Base-by-base conservation (phyloP, 768 basidiomycete species). In the Panaeolus cyanescens region DNA sequence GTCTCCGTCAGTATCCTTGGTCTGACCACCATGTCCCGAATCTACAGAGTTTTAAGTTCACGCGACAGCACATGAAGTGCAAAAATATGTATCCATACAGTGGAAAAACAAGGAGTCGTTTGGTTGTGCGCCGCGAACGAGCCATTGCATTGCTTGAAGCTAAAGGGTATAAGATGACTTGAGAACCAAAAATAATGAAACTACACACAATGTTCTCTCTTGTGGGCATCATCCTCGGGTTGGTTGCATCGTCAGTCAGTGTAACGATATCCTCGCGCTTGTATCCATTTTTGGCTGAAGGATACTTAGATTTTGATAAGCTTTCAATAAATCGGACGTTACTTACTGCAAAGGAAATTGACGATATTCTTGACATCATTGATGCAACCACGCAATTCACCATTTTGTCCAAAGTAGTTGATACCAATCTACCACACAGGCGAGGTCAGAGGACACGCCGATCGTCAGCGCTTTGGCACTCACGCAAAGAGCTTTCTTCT, bases 21-120 rank as follows among this genome's bases (percentile, higher is more conserved):
- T 90, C 75, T 95, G 95, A 13, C 94, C 95, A 34, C 96, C 96
- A 65, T 99, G 96, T 13, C 96, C 96, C 5, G 95, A 96, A 72
- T 93, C 92, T 92, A 40, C 0, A 33, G 55, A 34, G 9, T 13
- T 54, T 22, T 58, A 55, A 57, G 22, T 61, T 40, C 56, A 22
- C 13, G 53, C 32, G 15, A 42, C 20, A 36, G 32, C 7, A 20
- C 10, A 28, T 13, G 1, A n/a, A 22, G 25, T 40, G 3, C 20
- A 28, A 32, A 4, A 53, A 42, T n/a, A 25, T 4, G 15, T 73
- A 85, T 59, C 61, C 45, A 50, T 50, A 91, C 92, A 96, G 65
- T 95, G 95, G 82, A 96, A 92, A 80, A 95, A 95, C 32, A 96
- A 78, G 3, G 95, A 88, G 67, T 96, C 94, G 64, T 95, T 89